These are phyloP conservation scores for Septoria linicola DNA, from an alignment of 2,329 filamentous ascomycete genomes.

Conservation along the genomic window DNA sequence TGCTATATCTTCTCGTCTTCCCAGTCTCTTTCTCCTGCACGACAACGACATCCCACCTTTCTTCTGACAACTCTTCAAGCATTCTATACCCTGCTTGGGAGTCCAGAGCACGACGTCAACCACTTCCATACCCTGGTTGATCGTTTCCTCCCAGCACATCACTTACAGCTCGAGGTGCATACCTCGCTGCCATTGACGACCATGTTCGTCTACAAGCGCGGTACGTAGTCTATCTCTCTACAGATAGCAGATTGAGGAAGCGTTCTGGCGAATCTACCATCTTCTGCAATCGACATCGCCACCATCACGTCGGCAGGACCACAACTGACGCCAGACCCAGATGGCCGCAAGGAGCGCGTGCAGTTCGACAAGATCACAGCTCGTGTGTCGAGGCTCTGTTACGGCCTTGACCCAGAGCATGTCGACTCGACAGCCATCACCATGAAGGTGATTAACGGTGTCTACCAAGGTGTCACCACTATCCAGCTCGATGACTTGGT, in stretches of 20 bases:
- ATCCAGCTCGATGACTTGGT: constrained; percentile 96
- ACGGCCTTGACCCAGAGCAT: constrained; percentile 91
- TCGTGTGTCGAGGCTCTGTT: constrained; percentile 94
- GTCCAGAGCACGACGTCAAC: constrained; percentile 9
- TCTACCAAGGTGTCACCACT: constrained; percentile 97
- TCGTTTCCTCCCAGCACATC: constrained; percentile 12
- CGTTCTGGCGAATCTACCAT: background rate
- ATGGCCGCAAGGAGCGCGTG: constrained; percentile 99
- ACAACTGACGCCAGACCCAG: constrained; percentile 50
- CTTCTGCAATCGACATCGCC: constrained; percentile 22
- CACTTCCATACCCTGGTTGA: constrained; percentile 15
- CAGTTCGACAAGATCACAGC: constrained; percentile 99
- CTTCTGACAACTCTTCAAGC: constrained; percentile 17
- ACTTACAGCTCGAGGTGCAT: constrained; percentile 24
- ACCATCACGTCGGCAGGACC: background rate
- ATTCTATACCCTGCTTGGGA: constrained; percentile 23
- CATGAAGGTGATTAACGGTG: constrained; percentile 98
- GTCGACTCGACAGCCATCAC: constrained; percentile 98
- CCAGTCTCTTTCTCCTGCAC: constrained; percentile 17
- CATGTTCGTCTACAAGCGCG: constrained; percentile 65
- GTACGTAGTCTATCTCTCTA: constrained; percentile 41
- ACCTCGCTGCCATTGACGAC: constrained; percentile 35
- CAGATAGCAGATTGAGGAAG: background rate
- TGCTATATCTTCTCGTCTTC: constrained; percentile 20
- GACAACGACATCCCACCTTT: constrained; percentile 18